Evolutionary conservation across 2,329 filamentous ascomycete species (phyloP), one percentile per base, ranked within the genome.

Genomic region (Metarhizium sp.): DNA sequence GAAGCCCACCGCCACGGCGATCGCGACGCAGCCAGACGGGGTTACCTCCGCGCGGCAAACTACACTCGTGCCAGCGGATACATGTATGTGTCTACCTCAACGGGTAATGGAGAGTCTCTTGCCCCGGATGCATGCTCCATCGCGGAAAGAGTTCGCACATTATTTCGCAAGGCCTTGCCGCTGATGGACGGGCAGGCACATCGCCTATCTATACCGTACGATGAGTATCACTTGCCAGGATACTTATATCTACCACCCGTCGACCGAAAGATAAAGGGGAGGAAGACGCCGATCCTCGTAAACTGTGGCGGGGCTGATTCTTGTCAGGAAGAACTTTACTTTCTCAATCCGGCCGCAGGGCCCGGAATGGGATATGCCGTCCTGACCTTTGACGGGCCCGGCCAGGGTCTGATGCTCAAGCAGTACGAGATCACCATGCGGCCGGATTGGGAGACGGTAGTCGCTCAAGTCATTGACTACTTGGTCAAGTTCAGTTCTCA

Each of bases 381-480:
- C 1, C 53, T 78, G 5, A 74, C 67, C 0, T 75, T 76, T 43
- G 74, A 78, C 2, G 75, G 74, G 0, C 75, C 75, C 0, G 75
- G 75, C 0, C 75, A 78, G 55, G 74, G 75, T 0, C 60, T 74
- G 4, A 57, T 67, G 3, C 63, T 75, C 0, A 62, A 64, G 1
- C 58, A 60, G 0, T 54, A 69, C 32, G 59, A 62, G 40, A 36
- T 69, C 4, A 53, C 45, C 1, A 62, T 74, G 57, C 64, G 70
- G 0, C 68, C 69, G 0, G 72, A 75, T 58, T 75, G 67, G 63
- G 73, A 75, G 47, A 51, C 58, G 0, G 71, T 75, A 3, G 59
- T 60, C 2, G 51, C 54, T 13, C 36, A 53, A 2, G 71, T 74
- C 2, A 46, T 75, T 0, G 64, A 73, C 51, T 60, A 64, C 38